Percentiles rank a stretch among this genome's conserved stretches.
phyloP scores from a whole-genome alignment of 2,329 filamentous ascomycete genomes.

The Pyrenochaeta sp. region DNA sequence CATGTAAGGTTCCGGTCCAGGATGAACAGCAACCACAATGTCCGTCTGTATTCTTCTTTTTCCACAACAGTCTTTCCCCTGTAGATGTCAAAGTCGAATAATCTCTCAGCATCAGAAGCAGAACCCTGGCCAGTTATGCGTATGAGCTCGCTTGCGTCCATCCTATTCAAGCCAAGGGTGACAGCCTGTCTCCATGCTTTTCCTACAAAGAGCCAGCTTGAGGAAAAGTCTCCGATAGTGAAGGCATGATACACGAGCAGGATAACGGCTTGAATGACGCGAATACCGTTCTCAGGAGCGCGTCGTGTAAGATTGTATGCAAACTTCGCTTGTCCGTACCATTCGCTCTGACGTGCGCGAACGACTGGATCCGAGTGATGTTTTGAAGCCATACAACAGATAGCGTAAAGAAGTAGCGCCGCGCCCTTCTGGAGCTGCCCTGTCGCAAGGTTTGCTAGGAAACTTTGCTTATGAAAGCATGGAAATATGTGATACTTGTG shows the following conservation, averaged over 20 bases:
- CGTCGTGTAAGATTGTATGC: slow-evolving; percentile 33
- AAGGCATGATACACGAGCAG: slow-evolving; percentile 31
- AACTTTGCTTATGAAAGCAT: slow-evolving; percentile 35
- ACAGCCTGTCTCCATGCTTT: slow-evolving; percentile 44
- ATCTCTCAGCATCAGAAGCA: not conserved
- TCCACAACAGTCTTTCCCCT: slow-evolving; percentile 19
- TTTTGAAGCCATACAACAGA: slow-evolving; percentile 33
- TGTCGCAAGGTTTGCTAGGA: slow-evolving; percentile 21
- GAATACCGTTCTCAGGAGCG: slow-evolving; percentile 26
- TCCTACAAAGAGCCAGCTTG: slow-evolving; percentile 38
- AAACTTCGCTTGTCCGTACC: slow-evolving; percentile 41
- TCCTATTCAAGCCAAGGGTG: slow-evolving; percentile 35
- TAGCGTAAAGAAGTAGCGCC: slow-evolving; percentile 33
- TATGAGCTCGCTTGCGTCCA: slow-evolving; percentile 26
- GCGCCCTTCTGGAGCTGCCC: slow-evolving; percentile 24
- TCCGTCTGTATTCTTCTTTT: slow-evolving; percentile 37
- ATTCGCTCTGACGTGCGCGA: slow-evolving; percentile 24
- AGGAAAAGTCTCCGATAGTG: slow-evolving; percentile 37
- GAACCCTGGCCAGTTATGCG: not conserved
- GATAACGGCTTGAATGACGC: slow-evolving; percentile 34
- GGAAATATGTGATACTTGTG: slow-evolving; percentile 31
- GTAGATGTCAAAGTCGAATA: slow-evolving; percentile 1
- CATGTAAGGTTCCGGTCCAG: slow-evolving; percentile 37
- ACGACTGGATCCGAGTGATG: slow-evolving; percentile 31
- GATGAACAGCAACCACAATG: slow-evolving; percentile 42